Base-by-base conservation (phyloP, 352 stramenopile genomes). In the Globisporangium camurandrum region DNA sequence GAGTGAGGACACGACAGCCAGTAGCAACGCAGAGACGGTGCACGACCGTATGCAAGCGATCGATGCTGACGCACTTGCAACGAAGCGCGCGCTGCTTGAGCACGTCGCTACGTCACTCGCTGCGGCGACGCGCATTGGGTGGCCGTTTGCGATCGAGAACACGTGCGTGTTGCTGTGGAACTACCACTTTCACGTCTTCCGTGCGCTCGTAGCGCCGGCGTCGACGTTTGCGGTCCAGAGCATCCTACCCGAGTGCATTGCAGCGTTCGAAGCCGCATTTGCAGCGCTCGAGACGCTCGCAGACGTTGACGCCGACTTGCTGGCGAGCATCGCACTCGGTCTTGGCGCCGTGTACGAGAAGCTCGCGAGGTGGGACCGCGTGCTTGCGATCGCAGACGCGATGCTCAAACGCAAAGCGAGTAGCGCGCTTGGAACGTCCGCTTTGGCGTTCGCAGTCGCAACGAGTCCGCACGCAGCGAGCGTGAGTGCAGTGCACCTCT, bases 151-250 rank as follows among this genome's bases (percentile, higher is more conserved):
- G 3, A 49, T 96, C 11, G 75, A 96, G 31, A 96, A 93, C 52
- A 83, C 70, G 1, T 84, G 75, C 16, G 76, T 87, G 16, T 92
- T 88, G 52, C 45, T 96, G n/a, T 96, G 85, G 84, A 96, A 97
- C 57, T 92, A 90, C 42, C 88, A 97, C 49, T 88, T 95, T 17
- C 84, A 94, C 41, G 46, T 96, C 10, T 87, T 96, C 48, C 56
- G 75, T 2, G 61, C 77, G 46, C 51, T 46, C n/a, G 31, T 33
- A 3, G 19, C 44, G 4, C 10, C 41, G 22, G n/a, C 17, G 14
- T 30, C 27, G n/a, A 9, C 39, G 5, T 73, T 65, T 47, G 71
- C 11, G 9, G 56, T 63, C 3, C 53, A 84, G 27, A 62, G 56
- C 40, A 68, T 93, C 28, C 45, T 93, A 1, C 61, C 66, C 0